Percentiles rank a stretch among this genome's conserved stretches.
Evolutionary conservation across 352 stramenopile species (phyloP).

Genomic region (Globisporangium nunn): DNA sequence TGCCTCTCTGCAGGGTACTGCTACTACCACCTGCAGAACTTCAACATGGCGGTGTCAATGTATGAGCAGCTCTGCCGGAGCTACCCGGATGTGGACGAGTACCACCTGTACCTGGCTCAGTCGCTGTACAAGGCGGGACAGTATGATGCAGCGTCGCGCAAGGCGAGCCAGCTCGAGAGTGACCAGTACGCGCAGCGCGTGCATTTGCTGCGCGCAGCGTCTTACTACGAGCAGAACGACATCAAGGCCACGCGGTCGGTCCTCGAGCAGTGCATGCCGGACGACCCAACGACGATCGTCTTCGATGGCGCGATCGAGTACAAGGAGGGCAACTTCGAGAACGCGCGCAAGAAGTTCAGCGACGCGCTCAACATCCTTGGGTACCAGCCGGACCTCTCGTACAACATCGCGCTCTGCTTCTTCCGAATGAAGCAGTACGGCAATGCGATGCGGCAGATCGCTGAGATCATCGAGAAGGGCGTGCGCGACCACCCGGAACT

Average conservation of each 20-base stretch:
- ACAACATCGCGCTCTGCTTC: constrained; percentile 95
- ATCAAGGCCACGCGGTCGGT: constrained; percentile 86
- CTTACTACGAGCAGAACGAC: constrained; percentile 96
- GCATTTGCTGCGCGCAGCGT: constrained; percentile 80
- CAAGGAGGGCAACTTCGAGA: constrained; percentile 86
- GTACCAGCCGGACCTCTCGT: constrained; percentile 90
- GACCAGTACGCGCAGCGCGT: constrained; percentile 85
- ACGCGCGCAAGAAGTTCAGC: constrained; percentile 87
- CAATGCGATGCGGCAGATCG: constrained; percentile 87
- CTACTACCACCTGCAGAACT: constrained; percentile 96
- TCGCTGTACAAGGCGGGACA: constrained; percentile 90
- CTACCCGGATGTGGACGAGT: constrained; percentile 93
- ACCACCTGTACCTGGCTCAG: constrained; percentile 94
- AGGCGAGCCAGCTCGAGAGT: constrained; percentile 75
- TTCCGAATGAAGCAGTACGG: constrained; percentile 92
- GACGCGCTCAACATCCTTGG: constrained; percentile 91
- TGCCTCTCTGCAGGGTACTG: constrained; percentile 71
- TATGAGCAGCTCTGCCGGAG: constrained; percentile 93
- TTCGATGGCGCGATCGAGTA: constrained; percentile 81
- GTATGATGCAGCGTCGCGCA: constrained; percentile 73
- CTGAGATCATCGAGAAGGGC: constrained; percentile 92
- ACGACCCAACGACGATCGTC: constrained; percentile 90
- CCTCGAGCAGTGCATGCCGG: constrained; percentile 87
- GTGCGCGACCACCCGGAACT: constrained; percentile 91
- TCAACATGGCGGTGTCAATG: constrained; percentile 83